Base-by-base conservation (phyloP, 1,284 basidiomycete species). In the Tetrapyrgos nigripes region DNA sequence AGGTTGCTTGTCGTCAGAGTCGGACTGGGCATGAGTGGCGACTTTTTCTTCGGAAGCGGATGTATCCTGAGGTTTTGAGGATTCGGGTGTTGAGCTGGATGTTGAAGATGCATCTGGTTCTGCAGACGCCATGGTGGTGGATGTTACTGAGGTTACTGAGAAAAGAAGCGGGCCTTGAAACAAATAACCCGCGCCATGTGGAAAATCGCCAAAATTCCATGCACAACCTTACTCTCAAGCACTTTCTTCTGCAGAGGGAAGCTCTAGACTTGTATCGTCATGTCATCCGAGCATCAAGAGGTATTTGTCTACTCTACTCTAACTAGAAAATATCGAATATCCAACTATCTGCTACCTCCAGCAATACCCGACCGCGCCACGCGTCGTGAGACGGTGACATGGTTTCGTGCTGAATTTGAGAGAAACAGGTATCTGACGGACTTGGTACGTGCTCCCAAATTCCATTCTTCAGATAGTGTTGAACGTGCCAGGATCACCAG, bases 351-450 rank as follows among this genome's bases (percentile, higher is more conserved):
- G 17, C 27, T 19, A 27, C 5, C 35, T 13, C 4, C 65, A 92
- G 91, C 72, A 35, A 88, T 92, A 57, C 83, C 84, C 43, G 83
- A 92, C 72, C 77, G 77, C 51, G 66, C 67, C 51, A 78, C 87
- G 29, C 81, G 91, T 55, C 72, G 73, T 61, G 90, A 92, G 66
- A 91, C 90, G 0, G 73, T 91, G 9, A 68, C 69, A 21, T 93
- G 91, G 89, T 83, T 93, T 69, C 85, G 91, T 24, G 66, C 73
- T 50, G 91, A 92, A 72, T 85, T 93, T 63, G 87, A 91, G 66
- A 77, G 84, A 58, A 87, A 85, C 65, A 80, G 73, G 55, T 68
- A 85, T 67, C 67, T 90, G 29, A 71, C 77, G 9, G 86, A 92
- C 68, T 69, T 78, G 62, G 91, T 92, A 55, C 46, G 75, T 66